Evolutionary conservation across 352 stramenopile genomes (phyloP).

Genomic region (Phytophthora crassamura): DNA sequence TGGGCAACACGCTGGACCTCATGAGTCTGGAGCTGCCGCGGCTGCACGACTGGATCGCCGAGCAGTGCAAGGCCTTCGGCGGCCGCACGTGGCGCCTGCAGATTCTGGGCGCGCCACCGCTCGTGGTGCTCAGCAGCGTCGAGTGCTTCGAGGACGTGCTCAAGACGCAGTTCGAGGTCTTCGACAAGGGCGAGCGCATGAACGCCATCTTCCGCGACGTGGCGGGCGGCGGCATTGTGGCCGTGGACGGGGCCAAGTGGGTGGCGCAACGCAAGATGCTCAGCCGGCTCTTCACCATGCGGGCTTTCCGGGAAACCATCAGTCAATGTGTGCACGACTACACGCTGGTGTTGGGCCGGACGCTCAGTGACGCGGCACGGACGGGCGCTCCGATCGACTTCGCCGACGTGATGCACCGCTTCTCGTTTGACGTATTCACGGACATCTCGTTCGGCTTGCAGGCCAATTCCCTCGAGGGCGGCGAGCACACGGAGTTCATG

Average conservation of each 20-base stretch:
- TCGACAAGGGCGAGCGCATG: conserved; percentile 64
- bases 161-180: conserved; percentile 72
- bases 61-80: conserved; percentile 47
- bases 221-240: conserved; percentile 65
- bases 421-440: conserved; percentile 65
- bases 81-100: conserved; percentile 48
- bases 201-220: conserved; percentile 52
- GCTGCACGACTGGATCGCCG: conserved; percentile 55
- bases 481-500: conserved; percentile 58
- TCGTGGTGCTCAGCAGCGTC: conserved; percentile 47
- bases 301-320: conserved; percentile 47
- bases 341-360: conserved; percentile 34
- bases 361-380: conserved; percentile 24
- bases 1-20: conserved; percentile 57
- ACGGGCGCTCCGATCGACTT: conserved; percentile 35
- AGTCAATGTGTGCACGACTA: conserved; percentile 49
- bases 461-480: conserved; percentile 45
- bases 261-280: conserved; percentile 67
- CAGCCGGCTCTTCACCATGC: conserved; percentile 82
- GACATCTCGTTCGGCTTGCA: conserved; percentile 64
- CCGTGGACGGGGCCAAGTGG: conserved; percentile 58
- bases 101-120: conserved; percentile 40
- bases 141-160: conserved; percentile 53
- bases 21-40: conserved; percentile 46
- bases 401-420: conserved; percentile 50